A percentile compares a stretch with the other conserved stretches of the same genome.
These are phyloP conservation scores for Epichloe uncinata DNA, from an alignment of 2,329 filamentous ascomycete species.

Conservation along the genomic window DNA sequence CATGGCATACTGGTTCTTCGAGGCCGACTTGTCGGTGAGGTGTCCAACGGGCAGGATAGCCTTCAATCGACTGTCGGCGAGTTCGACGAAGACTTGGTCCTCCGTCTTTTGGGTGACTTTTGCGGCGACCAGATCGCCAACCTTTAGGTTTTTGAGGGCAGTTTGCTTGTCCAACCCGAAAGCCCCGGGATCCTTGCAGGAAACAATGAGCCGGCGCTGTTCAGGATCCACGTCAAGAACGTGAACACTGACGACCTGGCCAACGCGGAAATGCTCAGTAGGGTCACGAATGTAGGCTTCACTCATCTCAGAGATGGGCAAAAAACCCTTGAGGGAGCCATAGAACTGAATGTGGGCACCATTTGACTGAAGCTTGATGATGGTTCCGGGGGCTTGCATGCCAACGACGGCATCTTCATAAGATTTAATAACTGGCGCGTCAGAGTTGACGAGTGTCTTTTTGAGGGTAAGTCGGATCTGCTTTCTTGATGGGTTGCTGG, in stretches of 20 bases:
- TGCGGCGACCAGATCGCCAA: constrained; percentile 64
- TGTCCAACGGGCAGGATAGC: constrained; percentile 67
- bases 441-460: constrained; percentile 86
- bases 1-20: constrained; percentile 63
- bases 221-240: constrained; percentile 68
- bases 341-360: constrained; percentile 93
- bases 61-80: constrained; percentile 60
- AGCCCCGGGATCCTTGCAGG: constrained; percentile 77
- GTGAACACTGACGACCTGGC: constrained; percentile 85
- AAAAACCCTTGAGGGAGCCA: constrained; percentile 66
- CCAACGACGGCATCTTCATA: constrained; percentile 64
- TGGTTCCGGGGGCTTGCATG: constrained; percentile 74
- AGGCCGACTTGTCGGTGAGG: constrained; percentile 68
- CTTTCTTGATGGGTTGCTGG: constrained; percentile 59
- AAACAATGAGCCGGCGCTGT: constrained; percentile 63
- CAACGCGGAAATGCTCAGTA: constrained; percentile 73
- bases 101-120: constrained; percentile 71
- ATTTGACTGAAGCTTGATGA: constrained; percentile 63
- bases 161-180: constrained; percentile 65
- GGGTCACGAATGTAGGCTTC: constrained; percentile 90
- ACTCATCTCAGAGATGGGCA: constrained; percentile 95
- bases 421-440: constrained; percentile 62
- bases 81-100: constrained; percentile 63
- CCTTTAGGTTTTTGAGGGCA: constrained; percentile 58
- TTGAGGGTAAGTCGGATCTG: constrained; percentile 83